Base-by-base conservation (phyloP, 306 rosid species). In the Cyclanthera cordifolia region DNA sequence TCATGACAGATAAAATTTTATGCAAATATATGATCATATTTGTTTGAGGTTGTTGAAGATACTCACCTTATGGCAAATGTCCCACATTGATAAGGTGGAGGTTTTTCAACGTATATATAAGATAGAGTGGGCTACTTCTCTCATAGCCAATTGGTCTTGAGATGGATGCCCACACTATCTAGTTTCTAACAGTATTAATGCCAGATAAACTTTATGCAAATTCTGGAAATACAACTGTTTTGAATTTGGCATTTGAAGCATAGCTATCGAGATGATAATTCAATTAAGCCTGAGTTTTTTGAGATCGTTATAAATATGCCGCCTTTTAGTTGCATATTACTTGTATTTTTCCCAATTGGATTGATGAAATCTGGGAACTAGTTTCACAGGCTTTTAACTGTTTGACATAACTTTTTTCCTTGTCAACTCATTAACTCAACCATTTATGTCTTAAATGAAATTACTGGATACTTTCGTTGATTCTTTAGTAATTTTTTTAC, bases 371-470 rank as follows among this genome's bases (percentile, higher is more conserved):
- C 11, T 1, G 23, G 32, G 69, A 63, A 63, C 49, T 63, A 63
- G 51, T 63, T 63, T 41, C 34, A 20, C 30, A 4, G 6, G 51
- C 20, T 63, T 34, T 41, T 63, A 41, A 63, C 32, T 41, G 6
- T 39, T 63, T 5, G 69, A 63, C 6, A 30, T 4, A 19, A 21
- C 19, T 63, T 10, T 19, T 41, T 39, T 49, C 28, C n/a, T 19
- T 19, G 27, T 49, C 53, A 49, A 53, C 27, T 19, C 23, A 20
- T 39, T 10, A 5, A 39, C 32, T 63, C 20, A 63, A 63, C 48
- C 52, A 63, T 63, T 63, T 63, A 63, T 30, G 65, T n/a, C 69
- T 63, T 41, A 17, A 11, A 63, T 41, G 52, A 63, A 63, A 37
- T 63, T 41, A 20, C 34, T 20, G 20, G 69, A 63, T 41, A 19